phyloP scores from a whole-genome alignment of 805 yeast genomes.

The Yamadazyma philogaea region DNA sequence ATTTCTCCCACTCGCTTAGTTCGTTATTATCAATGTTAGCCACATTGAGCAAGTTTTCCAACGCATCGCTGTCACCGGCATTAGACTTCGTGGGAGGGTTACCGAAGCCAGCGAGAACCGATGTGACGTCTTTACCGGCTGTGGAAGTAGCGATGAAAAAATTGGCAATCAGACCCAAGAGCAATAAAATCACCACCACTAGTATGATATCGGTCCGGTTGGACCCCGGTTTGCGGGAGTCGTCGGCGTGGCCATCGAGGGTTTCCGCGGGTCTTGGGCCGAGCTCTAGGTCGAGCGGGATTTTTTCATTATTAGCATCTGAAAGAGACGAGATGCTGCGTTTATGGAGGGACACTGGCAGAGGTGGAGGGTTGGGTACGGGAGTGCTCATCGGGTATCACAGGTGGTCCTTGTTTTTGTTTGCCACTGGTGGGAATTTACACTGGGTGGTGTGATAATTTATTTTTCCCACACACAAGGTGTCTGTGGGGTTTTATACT shows the following conservation, averaged over 20 bases:
- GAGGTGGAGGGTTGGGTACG: not conserved
- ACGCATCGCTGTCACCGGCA: not conserved
- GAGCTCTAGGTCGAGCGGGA: not conserved
- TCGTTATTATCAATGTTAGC: constrained; percentile 9
- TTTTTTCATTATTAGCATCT: not conserved
- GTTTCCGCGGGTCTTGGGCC: not conserved
- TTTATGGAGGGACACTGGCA: constrained; percentile 9
- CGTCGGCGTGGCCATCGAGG: not conserved
- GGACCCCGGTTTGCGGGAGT: not conserved
- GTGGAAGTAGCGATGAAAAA: constrained; percentile 7
- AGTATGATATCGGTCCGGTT: constrained; percentile 2
- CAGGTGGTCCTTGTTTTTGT: too few relatives aligned
- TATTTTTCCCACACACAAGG: not conserved
- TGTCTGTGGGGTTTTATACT: not conserved
- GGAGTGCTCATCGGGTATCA: too few relatives aligned
- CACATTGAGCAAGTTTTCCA: constrained; percentile 9
- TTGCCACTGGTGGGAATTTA: too few relatives aligned
- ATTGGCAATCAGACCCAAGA: constrained; percentile 11
- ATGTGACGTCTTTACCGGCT: not conserved
- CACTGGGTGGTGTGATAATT: too few relatives aligned
- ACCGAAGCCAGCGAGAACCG: not conserved
- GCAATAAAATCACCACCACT: constrained; percentile 8
- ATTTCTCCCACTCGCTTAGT: constrained; percentile 14
- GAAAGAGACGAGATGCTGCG: constrained; percentile 12
- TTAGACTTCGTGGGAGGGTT: not conserved